A percentile compares a stretch with the other conserved stretches of the same genome.
phyloP scores from a whole-genome alignment of 2,329 filamentous ascomycete genomes.

The Mycosphaerella sp. region DNA sequence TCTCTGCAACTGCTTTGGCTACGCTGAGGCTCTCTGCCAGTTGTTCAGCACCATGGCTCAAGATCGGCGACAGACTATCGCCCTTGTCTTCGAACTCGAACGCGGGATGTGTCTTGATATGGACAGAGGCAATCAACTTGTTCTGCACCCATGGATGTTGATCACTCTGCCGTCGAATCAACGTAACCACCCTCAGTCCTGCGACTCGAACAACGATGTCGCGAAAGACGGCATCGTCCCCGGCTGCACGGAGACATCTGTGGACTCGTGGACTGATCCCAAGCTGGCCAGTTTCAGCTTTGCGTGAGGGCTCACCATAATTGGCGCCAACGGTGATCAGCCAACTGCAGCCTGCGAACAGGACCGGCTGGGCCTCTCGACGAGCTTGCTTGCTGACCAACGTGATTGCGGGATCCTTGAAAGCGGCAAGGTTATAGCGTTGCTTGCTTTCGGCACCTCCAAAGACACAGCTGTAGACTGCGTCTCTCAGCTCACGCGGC shows the following conservation, averaged over 20 bases:
- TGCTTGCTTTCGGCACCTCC: background rate
- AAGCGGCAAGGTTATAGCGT: background rate
- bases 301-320: slow-evolving; percentile 1
- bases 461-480: slow-evolving; percentile 7
- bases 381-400: slow-evolving; percentile 4
- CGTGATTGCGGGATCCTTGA: slow-evolving; percentile 6
- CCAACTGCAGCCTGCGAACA: slow-evolving; percentile 8
- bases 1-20: background rate
- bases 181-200: background rate
- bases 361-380: slow-evolving; percentile 1
- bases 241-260: background rate
- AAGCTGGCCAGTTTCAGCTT: slow-evolving; percentile 1
- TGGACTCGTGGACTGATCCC: background rate
- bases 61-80: background rate
- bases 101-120: slow-evolving; percentile 3
- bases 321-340: slow-evolving; percentile 7
- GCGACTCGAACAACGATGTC: slow-evolving; percentile 3
- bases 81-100: background rate
- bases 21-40: background rate
- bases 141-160: background rate
- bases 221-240: slow-evolving; percentile 5
- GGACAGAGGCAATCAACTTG: background rate
- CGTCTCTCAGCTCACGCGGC: slow-evolving; percentile 39
- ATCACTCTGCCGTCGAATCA: background rate
- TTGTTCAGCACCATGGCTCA: background rate